A percentile compares a stretch with the other conserved stretches of the same genome.
Evolutionary conservation across 2,329 filamentous ascomycete species (phyloP).

Genomic region (Aspergillus piperis): DNA sequence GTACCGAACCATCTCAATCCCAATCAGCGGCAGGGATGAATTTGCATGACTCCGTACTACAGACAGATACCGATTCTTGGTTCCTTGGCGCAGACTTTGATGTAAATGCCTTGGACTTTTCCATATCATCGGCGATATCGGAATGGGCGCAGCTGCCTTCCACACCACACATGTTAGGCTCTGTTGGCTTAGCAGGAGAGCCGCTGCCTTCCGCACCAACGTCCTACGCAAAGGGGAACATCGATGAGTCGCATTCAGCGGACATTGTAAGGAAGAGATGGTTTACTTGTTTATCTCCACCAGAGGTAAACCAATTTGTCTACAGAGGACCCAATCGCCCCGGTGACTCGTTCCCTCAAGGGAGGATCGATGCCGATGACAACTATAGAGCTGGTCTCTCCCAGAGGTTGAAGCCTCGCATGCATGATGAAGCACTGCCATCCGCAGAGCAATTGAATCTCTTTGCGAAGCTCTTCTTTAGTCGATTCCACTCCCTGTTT

Average conservation of each 20-base stretch:
- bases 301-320: background rate
- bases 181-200: background rate
- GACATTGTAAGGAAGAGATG: conserved; percentile 6
- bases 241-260: background rate
- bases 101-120: conserved; percentile 20
- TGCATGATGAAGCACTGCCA: conserved; percentile 21
- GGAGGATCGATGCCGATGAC: conserved; percentile 15
- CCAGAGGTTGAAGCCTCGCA: conserved; percentile 19
- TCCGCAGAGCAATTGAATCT: conserved; percentile 21
- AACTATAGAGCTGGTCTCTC: conserved; percentile 21
- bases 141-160: conserved; percentile 22
- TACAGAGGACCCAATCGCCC: background rate
- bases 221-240: background rate
- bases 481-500: conserved; percentile 12
- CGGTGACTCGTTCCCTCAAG: background rate
- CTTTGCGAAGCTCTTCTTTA: conserved; percentile 24
- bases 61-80: conserved; percentile 16
- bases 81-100: conserved; percentile 22
- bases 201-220: background rate
- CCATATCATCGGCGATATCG: conserved; percentile 21
- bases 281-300: conserved; percentile 8
- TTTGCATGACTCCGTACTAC: conserved; percentile 6
- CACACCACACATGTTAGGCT: background rate
- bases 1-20: background rate
- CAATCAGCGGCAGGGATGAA: conserved; percentile 5